Percentiles rank a stretch among this genome's conserved stretches.
These are phyloP conservation scores for Candida corydali DNA, from an alignment of 805 yeast species.

Conservation along the genomic window DNA sequence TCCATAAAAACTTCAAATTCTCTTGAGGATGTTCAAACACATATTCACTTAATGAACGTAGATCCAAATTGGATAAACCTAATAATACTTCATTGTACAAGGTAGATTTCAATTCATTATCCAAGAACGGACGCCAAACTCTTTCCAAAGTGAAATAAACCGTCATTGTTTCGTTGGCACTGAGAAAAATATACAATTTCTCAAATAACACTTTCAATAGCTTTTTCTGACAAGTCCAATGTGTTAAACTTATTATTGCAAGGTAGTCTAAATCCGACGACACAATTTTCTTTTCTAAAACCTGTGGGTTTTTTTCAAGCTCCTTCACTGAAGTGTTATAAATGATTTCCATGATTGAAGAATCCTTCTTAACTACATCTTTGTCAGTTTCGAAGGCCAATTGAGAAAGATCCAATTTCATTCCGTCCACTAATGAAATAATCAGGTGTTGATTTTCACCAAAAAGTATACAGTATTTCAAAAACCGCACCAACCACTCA, in stretches of 20 bases:
- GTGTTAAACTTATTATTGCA: too few species aligned
- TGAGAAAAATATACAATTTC: conserved; percentile 7
- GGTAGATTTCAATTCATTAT: too few species aligned
- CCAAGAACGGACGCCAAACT: too few species aligned
- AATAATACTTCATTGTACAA: conserved; percentile 6
- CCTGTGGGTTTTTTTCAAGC: background rate
- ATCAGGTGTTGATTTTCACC: conserved; percentile 53
- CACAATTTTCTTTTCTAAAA: conserved; percentile 30
- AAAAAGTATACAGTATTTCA: conserved; percentile 43
- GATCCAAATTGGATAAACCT: background rate
- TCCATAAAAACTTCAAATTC: conserved; percentile 7
- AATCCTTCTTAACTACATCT: conserved; percentile 14
- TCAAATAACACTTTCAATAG: conserved; percentile 4
- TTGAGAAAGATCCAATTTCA: background rate
- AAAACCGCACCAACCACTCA: conserved; percentile 49
- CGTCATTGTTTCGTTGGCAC: background rate
- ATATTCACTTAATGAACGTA: background rate
- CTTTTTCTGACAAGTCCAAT: too few species aligned
- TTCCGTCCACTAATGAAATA: conserved; percentile 10
- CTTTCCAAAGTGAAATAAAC: conserved; percentile 8
- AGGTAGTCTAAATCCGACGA: conserved; percentile 42
- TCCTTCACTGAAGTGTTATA: conserved; percentile 19
- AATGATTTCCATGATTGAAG: conserved; percentile 21
- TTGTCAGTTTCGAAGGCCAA: conserved; percentile 1
- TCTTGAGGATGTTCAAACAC: background rate